Evolutionary conservation across 768 basidiomycete genomes (phyloP).

Genomic region (Tylopilus sp.): DNA sequence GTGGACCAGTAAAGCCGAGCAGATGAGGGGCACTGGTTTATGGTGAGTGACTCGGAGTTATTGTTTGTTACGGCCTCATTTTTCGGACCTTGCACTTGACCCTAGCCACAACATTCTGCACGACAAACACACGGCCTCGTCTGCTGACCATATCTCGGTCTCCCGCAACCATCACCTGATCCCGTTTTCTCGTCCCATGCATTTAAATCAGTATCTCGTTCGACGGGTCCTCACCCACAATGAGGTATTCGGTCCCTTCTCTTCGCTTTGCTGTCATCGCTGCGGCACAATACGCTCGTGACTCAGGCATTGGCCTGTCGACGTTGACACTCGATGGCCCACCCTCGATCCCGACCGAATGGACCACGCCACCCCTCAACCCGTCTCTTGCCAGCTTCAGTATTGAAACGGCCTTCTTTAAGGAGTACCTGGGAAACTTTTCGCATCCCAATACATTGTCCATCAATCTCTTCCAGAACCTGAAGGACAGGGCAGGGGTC

Average conservation of each 20-base stretch:
- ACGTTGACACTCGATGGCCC: slow-evolving; percentile 36
- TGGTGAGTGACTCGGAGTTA: too few relatives aligned
- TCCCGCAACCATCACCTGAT: too few relatives aligned
- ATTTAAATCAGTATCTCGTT: too few relatives aligned
- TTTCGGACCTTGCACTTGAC: too few relatives aligned
- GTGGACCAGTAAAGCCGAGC: too few relatives aligned
- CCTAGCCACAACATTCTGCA: too few relatives aligned
- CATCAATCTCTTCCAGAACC: slow-evolving; percentile 42
- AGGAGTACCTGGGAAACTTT: slow-evolving; percentile 46
- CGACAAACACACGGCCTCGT: too few relatives aligned
- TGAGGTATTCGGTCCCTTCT: slow-evolving; percentile 4
- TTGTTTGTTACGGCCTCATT: too few relatives aligned
- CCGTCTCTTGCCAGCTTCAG: slow-evolving; percentile 51
- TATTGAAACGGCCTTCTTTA: slow-evolving; percentile 53
- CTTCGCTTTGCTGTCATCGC: slow-evolving; percentile 1
- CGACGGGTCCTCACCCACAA: too few relatives aligned
- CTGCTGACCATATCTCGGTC: too few relatives aligned
- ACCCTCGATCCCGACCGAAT: slow-evolving; percentile 37
- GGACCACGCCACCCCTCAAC: slow-evolving; percentile 41
- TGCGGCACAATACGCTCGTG: slow-evolving; percentile 8
- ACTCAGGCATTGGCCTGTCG: not conserved
- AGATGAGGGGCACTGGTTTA: too few relatives aligned
- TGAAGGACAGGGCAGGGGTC: slow-evolving; percentile 42
- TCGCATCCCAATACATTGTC: slow-evolving; percentile 43
- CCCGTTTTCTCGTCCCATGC: too few relatives aligned